phyloP scores from a whole-genome alignment of 192 early-diverging fungal species.

The Phlyctochytrium bullatum region DNA sequence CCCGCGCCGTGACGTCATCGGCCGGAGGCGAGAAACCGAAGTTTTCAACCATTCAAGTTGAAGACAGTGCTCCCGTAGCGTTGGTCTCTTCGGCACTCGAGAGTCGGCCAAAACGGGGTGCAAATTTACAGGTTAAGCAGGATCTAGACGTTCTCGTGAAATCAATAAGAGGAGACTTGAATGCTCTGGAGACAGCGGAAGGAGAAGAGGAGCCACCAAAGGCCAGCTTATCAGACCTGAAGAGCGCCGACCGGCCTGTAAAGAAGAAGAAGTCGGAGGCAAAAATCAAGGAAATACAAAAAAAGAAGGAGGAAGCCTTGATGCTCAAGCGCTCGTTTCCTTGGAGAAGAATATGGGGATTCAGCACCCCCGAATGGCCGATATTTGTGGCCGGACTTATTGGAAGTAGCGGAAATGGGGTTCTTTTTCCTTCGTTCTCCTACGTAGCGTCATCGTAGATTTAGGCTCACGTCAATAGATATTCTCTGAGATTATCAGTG shows the following conservation, averaged over 20 bases:
- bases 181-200: too few relatives aligned
- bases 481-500: constrained; percentile 45
- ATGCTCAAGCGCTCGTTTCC: constrained; percentile 14
- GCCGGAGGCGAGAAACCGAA: constrained; percentile 4
- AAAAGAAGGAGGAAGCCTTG: constrained; percentile 22
- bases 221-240: too few relatives aligned
- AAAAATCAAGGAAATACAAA: constrained; percentile 17
- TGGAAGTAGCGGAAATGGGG: constrained; percentile 39
- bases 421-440: constrained; percentile 55
- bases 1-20: neutral
- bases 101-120: too few relatives aligned
- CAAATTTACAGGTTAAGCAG: too few relatives aligned
- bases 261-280: constrained; percentile 16
- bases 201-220: too few relatives aligned
- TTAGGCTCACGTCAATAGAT: constrained; percentile 31
- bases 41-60: too few relatives aligned
- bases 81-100: too few relatives aligned
- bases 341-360: constrained; percentile 29
- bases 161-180: too few relatives aligned
- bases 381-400: constrained; percentile 56
- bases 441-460: constrained; percentile 14
- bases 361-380: constrained; percentile 45
- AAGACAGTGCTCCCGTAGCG: too few relatives aligned
- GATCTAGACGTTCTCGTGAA: too few relatives aligned
- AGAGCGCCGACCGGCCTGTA: too few relatives aligned